Evolutionary conservation across 148 eudicot genomes (phyloP), one percentile per base, ranked within the genome.

Genomic region (Camellia sinensis): DNA sequence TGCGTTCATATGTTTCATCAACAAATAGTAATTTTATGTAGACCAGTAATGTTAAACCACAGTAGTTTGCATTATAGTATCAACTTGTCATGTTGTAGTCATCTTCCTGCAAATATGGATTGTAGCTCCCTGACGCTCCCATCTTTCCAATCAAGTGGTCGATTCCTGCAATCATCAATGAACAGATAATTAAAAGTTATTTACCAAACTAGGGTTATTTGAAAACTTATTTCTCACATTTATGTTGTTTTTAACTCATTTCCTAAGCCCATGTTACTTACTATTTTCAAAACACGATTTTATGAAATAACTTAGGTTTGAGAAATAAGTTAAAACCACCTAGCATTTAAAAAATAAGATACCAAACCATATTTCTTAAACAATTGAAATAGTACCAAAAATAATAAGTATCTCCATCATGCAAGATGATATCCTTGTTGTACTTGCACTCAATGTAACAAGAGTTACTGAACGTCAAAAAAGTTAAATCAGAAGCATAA

Each of bases 91-190:
- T 84, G 86, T 81, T 88, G 84, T 89, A 90, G 76, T 92, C 92
- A 18, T 92, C 96, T 17, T 84, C 68, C 62, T 87, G 84, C 85
- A 85, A 78, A 64, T 87, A 92, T 18, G 83, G 68, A 73, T 80
- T 82, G 73, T 89, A 92, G 80, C 77, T 88, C n/a, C 88, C 91
- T 0, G 92, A 88, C 10, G 81, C 82, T 86, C 90, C 93, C 88
- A 92, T 89, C 85, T 92, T 90, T 40, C 88, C 90, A 10, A 89
- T 87, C 77, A 90, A 81, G 69, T 90, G 90, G 80, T 92, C 96
- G n/a, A 92, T 82, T 83, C 96, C 92, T 92, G 90, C 84, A 86
- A 69, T 53, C 56, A 21, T 18, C 41, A 63, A 43, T 13, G 40
- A 45, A 48, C 21, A 66, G 15, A 1, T 29, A 29, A 29, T 29